phyloP scores from a whole-genome alignment of 345 rosid species.

The Acer negundo region DNA sequence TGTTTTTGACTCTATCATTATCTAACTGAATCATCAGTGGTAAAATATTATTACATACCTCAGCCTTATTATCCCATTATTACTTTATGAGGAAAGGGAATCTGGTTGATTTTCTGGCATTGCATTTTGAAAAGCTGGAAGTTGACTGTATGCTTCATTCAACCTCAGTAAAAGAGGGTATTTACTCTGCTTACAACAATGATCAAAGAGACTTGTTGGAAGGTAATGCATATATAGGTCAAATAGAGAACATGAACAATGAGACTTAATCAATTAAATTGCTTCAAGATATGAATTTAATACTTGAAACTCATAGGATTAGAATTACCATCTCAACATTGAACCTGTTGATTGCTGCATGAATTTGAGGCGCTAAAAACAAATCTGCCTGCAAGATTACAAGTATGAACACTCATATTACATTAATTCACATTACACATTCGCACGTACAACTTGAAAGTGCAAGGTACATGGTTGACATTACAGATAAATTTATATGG shows the following conservation, averaged over 20 bases:
- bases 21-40: background rate
- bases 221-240: no score
- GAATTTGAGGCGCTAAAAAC: conserved; percentile 74
- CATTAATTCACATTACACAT: background rate
- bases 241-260: no score
- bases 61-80: background rate
- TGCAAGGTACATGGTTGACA: background rate
- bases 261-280: no score
- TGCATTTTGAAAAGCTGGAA: conserved; percentile 45
- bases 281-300: background rate
- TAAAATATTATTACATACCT: background rate
- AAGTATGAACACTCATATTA: conserved; percentile 5
- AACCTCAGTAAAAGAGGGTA: conserved; percentile 60
- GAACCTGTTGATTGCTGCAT: conserved; percentile 52
- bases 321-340: conserved; percentile 68
- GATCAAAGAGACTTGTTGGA: background rate
- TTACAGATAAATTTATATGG: background rate
- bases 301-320: background rate
- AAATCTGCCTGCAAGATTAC: conserved; percentile 70
- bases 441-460: background rate
- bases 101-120: conserved; percentile 51
- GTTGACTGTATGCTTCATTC: conserved; percentile 54
- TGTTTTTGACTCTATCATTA: no score
- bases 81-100: conserved; percentile 20
- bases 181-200: conserved; percentile 39